phyloP scores from a whole-genome alignment of 108 stramenopile genomes.

The Fragilariopsis cylindrus region DNA sequence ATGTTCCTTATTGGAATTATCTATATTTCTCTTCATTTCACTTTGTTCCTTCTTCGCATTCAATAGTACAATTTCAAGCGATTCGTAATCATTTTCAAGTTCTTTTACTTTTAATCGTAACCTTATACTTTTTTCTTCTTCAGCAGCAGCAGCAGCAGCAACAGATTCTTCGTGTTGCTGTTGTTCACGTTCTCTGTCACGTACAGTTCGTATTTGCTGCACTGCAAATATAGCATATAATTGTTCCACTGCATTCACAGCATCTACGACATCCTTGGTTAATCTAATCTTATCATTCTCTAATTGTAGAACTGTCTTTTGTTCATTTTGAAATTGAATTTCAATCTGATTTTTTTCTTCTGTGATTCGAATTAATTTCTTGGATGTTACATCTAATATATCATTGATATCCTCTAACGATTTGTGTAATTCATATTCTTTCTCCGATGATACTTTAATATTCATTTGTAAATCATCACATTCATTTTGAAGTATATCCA shows the following conservation, averaged over 20 bases:
- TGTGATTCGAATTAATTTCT: no score
- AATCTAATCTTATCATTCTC: no score
- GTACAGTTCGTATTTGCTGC: no score
- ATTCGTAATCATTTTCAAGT: background rate
- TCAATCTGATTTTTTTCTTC: background rate
- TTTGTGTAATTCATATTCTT: background rate
- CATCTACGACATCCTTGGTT: no score
- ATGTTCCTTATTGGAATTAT: background rate
- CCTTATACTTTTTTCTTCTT: no score
- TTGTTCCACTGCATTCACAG: no score
- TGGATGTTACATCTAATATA: background rate
- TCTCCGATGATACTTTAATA: background rate
- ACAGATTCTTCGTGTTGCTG: no score
- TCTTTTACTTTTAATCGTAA: background rate
- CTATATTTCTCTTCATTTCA: background rate
- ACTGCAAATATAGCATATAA: no score
- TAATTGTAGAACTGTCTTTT: no score
- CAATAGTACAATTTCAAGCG: background rate
- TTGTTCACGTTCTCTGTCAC: no score
- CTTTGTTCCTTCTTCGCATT: background rate
- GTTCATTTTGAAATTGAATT: background rate
- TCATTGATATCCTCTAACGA: background rate
- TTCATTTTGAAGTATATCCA: background rate
- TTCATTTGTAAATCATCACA: constrained; percentile 1
- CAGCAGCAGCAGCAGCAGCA: no score